Percentiles rank a stretch among this genome's conserved stretches.
Evolutionary conservation across 192 early-diverging fungal genomes (phyloP).

Genomic region (Phycomyces blakesleeanus): DNA sequence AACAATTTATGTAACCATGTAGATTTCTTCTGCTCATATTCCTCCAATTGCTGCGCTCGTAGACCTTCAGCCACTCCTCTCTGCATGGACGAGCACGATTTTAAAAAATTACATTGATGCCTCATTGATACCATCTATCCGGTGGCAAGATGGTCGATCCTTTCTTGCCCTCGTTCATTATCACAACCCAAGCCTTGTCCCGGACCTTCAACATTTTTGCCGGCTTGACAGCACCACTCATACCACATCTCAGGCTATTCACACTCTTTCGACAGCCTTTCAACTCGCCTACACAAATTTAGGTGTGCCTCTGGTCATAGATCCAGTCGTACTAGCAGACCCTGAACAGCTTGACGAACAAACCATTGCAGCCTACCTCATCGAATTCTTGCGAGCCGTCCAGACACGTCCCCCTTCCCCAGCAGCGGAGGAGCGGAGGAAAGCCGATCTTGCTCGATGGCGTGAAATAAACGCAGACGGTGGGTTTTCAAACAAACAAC

Average conservation of each 20-base stretch:
- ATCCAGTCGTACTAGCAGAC: background rate
- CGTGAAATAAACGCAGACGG: background rate
- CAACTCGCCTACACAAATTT: slow-evolving; percentile 4
- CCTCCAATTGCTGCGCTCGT: background rate
- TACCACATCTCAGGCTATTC: background rate
- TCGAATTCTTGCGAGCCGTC: slow-evolving; percentile 5
- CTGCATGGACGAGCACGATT: slow-evolving; percentile 9
- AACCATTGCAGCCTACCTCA: background rate
- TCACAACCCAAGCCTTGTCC: slow-evolving; percentile 17
- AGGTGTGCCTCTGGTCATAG: slow-evolving; percentile 11
- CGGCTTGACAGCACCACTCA: background rate
- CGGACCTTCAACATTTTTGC: slow-evolving; percentile 3
- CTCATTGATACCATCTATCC: slow-evolving; percentile 9
- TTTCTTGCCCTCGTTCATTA: slow-evolving; percentile 16
- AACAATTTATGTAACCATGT: no score
- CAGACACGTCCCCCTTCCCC: background rate
- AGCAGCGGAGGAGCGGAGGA: background rate
- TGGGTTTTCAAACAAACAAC: no score
- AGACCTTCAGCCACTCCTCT: background rate
- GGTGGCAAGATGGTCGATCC: slow-evolving; percentile 13
- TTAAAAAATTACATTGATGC: slow-evolving; percentile 18
- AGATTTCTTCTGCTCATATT: background rate
- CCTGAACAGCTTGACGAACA: background rate
- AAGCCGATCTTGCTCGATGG: background rate
- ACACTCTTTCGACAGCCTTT: background rate